Conservation (phyloP, 306 rosid species). For the Prunus davidiana region DNA sequence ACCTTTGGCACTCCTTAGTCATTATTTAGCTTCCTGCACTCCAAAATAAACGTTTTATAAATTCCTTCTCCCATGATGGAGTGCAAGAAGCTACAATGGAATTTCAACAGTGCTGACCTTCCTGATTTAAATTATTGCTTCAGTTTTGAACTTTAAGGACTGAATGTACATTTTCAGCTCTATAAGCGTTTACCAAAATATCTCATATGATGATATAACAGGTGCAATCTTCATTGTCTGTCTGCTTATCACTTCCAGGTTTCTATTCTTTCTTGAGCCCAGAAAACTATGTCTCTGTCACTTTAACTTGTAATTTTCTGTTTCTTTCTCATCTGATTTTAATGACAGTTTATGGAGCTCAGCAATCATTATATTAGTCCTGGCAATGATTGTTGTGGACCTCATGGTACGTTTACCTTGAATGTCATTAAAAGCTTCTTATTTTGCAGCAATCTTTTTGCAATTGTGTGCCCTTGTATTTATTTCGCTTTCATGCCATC, state of each 20-base stretch:
- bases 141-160: neutral
- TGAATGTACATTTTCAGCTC: neutral
- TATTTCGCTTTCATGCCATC: slow-evolving; percentile 1
- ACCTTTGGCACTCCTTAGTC: neutral
- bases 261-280: slow-evolving; percentile 27
- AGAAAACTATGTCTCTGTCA: neutral
- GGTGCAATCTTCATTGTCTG: slow-evolving; percentile 92
- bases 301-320: neutral
- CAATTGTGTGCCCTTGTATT: neutral
- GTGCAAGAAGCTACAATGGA: neutral
- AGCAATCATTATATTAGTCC: slow-evolving; percentile 69
- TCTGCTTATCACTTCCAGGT: slow-evolving; percentile 83
- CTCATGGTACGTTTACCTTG: slow-evolving; percentile 64
- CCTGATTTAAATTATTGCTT: neutral
- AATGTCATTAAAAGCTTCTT: slow-evolving; percentile 13
- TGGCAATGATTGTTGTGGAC: slow-evolving; percentile 89
- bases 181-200: slow-evolving; percentile 1
- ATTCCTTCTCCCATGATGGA: neutral
- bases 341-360: slow-evolving; percentile 87
- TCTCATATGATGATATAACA: slow-evolving; percentile 38
- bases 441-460: neutral
- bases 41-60: neutral
- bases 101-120: neutral
- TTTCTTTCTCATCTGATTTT: slow-evolving; percentile 18
- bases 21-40: neutral